phyloP scores from a whole-genome alignment of 805 yeast genomes.

The Jamesozyma jinghongensis region DNA sequence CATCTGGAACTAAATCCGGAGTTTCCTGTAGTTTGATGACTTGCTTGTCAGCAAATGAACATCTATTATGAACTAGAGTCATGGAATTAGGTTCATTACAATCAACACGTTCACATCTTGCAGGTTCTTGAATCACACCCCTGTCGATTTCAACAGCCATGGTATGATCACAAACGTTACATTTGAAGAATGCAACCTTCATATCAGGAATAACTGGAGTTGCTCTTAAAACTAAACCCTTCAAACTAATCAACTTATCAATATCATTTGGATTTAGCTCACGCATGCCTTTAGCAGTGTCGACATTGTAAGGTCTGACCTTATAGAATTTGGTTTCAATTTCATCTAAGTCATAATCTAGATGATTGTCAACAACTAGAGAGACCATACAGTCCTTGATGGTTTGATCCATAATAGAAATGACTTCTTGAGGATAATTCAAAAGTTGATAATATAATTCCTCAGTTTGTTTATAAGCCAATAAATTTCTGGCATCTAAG shows the following conservation, averaged over 20 bases:
- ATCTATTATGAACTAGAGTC: slow-evolving; percentile 85
- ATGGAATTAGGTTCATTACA: slow-evolving; percentile 80
- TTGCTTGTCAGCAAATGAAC: slow-evolving; percentile 91
- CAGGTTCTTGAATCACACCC: slow-evolving; percentile 89
- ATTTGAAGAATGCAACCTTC: slow-evolving; percentile 94
- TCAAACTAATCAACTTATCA: slow-evolving; percentile 82
- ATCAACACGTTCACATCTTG: slow-evolving; percentile 79
- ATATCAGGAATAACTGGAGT: slow-evolving; percentile 94
- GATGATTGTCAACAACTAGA: slow-evolving; percentile 46
- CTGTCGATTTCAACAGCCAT: slow-evolving; percentile 87
- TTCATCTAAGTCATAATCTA: slow-evolving; percentile 47
- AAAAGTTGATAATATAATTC: slow-evolving; percentile 78
- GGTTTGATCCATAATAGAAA: slow-evolving; percentile 96
- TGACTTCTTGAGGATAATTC: slow-evolving; percentile 92
- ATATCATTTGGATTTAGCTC: slow-evolving; percentile 91
- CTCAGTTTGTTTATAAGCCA: slow-evolving; percentile 64
- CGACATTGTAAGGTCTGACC: slow-evolving; percentile 81
- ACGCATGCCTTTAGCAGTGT: slow-evolving; percentile 70
- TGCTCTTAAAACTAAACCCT: slow-evolving; percentile 82
- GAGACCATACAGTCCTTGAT: slow-evolving; percentile 83
- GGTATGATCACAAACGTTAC: slow-evolving; percentile 91
- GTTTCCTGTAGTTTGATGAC: slow-evolving; percentile 91
- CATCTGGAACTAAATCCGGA: slow-evolving; percentile 93
- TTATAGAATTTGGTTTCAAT: slow-evolving; percentile 78
- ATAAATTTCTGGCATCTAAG: slow-evolving; percentile 71